Conservation (phyloP, 345 rosid species). For the Moricandia moricandioides region DNA sequence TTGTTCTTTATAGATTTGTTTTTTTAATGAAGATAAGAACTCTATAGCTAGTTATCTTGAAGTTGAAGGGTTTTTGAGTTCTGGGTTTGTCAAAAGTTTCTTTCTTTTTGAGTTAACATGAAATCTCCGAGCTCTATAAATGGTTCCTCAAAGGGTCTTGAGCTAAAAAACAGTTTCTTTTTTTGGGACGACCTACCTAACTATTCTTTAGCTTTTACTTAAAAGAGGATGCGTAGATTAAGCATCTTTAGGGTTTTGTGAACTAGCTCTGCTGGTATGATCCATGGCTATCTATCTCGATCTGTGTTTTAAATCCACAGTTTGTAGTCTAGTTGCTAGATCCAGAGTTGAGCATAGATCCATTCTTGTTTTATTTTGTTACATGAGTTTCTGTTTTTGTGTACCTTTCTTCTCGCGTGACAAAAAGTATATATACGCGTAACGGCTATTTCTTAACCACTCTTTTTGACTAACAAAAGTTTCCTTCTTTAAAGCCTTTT, state of each 20-base stretch:
- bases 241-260: conserved; percentile 9
- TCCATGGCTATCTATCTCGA: neutral
- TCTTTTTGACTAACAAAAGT: conserved; percentile 18
- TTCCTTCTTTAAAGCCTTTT: conserved; percentile 11
- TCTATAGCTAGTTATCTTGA: neutral
- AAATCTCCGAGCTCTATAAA: conserved; percentile 23
- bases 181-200: neutral
- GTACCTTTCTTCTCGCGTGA: conserved; percentile 16
- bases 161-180: neutral
- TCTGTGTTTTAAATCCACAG: conserved; percentile 1
- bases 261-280: neutral
- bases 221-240: neutral
- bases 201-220: neutral
- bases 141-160: neutral
- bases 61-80: conserved; percentile 7
- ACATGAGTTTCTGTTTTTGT: neutral
- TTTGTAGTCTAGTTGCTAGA: conserved; percentile 17
- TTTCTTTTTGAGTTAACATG: neutral
- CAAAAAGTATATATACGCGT: conserved; percentile 5
- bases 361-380: neutral
- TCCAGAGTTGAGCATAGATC: conserved; percentile 17
- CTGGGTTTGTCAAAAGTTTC: neutral
- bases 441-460: conserved; percentile 25
- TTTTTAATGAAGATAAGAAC: neutral
- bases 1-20: neutral